Base-by-base conservation (phyloP, 2,329 filamentous ascomycete genomes). In the Sclerotinia spermophila region DNA sequence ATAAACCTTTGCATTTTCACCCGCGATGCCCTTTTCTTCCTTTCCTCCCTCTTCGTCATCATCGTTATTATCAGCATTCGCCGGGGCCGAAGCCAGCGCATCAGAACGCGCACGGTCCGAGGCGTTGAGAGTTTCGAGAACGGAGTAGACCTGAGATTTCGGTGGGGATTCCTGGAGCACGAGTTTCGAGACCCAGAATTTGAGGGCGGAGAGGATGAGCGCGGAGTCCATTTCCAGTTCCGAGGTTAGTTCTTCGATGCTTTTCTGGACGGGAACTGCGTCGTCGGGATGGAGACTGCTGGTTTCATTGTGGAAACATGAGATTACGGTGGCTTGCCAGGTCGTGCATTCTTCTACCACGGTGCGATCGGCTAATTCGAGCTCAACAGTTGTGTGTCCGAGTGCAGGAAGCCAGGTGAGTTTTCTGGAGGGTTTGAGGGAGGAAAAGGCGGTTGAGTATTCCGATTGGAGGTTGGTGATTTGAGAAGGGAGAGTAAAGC, bases 241-340 rank as follows among this genome's bases (percentile, higher is more conserved):
- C 5, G 82, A 79, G 56, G 84, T 84, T 15, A 90, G 80, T 61
- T 88, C 83, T 17, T 86, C 82, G 11, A 89, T 84, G 1, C 82
- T 84, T 70, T 82, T 83, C 71, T 69, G 73, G 58, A 15, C 72
- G 48, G 21, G 76, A 19, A 17, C 74, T 38, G 79, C 24, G 1
- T 67, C 65, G 5, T 67, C 65, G 30, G 35, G 13, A 17, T 55
- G 10, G 13, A 44, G 76, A 55, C 75, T 78, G 21, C 74, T 69
- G 5, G 72, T 71, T 4, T 79, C 77, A 42, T 81, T 78, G 72
- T 92, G 86, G 79, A 98, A 98, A 0, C 92, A 91, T 78, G 94
- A 89, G 72, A 98, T 93, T 51, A 97, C 91, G 11, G 91, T 91
- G 8, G 94, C 94, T 80, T 97, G 92, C 84, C 93, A 96, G 1